Evolutionary conservation across 2,329 filamentous ascomycete genomes (phyloP), one percentile per base, ranked within the genome.

Genomic region (Alternaria tenuissima): DNA sequence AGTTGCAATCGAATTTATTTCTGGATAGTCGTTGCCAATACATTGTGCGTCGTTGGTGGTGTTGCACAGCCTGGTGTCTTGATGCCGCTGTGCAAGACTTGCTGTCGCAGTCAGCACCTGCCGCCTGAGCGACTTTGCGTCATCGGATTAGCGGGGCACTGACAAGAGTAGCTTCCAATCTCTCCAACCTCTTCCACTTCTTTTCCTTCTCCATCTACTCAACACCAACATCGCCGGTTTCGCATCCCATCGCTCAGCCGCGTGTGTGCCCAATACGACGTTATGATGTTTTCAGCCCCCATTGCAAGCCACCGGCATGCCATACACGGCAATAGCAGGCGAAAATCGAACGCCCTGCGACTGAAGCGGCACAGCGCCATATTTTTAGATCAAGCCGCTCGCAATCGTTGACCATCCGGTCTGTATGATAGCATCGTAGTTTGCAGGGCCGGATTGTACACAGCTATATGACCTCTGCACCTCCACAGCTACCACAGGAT

Each of bases 301-400:
- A 62, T 34, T 34, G 49, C 61, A 57, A 43, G 51, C 58, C 26
- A 46, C 55, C 42, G 47, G 18, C 57, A 59, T 36, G 38, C 51
- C 52, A 39, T 22, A 51, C 18, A 44, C 26, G 55, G 57, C 36
- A 57, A 63, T 56, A 41, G 42, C 55, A 66, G 43, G 47, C 53
- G 59, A 66, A 44, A 41, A 36, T 55, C 53, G 32, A 59, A 57
- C 38, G 39, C 39, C 24, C 28, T 63, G 62, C 54, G 55, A 52
- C 60, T 52, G 47, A 32, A 41, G 47, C 54, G 51, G 49, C 54
- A 60, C 62, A 64, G 43, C 54, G 54, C 52, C 54, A 62, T 63
- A 64, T 68, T 61, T 62, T 62, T 67, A 65, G 64, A 62, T 59
- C 56, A 53, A 42, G 58, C 59, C 48, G 52, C 51, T 54, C 52